These are phyloP conservation scores for Chalciporus pseudorubinellus DNA, from an alignment of 768 basidiomycete genomes.

Conservation along the genomic window DNA sequence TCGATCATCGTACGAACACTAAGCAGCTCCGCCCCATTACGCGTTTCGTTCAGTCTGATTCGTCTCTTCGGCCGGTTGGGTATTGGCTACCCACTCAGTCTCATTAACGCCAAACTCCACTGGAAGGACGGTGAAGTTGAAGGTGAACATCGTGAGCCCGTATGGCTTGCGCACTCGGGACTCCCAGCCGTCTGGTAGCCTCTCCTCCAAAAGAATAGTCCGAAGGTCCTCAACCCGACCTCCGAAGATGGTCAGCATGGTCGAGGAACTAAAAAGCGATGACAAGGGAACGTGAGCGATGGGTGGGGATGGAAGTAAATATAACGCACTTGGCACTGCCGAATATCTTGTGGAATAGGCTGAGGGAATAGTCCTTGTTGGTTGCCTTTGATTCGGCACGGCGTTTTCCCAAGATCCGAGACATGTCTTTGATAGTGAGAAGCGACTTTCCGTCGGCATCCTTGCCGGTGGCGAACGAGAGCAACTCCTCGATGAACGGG, in stretches of 20 bases:
- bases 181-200: conserved; percentile 72
- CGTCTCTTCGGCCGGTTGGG: not conserved
- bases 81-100: conserved; percentile 20
- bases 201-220: conserved; percentile 59
- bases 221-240: conserved; percentile 57
- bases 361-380: conserved; percentile 60
- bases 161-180: conserved; percentile 48
- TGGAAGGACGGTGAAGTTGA: conserved; percentile 43
- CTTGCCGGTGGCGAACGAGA: conserved; percentile 59
- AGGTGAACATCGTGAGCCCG: conserved; percentile 58
- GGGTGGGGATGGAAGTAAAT: too few species aligned
- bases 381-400: conserved; percentile 52
- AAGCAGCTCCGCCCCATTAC: not conserved
- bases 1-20: too few species aligned
- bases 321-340: conserved; percentile 63
- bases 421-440: conserved; percentile 59
- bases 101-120: conserved; percentile 22
- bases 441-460: conserved; percentile 43
- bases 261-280: conserved; percentile 49
- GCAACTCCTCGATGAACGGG: conserved; percentile 54
- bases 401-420: conserved; percentile 56
- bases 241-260: conserved; percentile 66
- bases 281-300: not conserved
- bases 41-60: too few species aligned
- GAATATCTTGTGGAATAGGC: conserved; percentile 57